A percentile compares a stretch with the other conserved stretches of the same genome.
phyloP scores from a whole-genome alignment of 371 early-diverging fungal species.

The Mortierella sp. region DNA sequence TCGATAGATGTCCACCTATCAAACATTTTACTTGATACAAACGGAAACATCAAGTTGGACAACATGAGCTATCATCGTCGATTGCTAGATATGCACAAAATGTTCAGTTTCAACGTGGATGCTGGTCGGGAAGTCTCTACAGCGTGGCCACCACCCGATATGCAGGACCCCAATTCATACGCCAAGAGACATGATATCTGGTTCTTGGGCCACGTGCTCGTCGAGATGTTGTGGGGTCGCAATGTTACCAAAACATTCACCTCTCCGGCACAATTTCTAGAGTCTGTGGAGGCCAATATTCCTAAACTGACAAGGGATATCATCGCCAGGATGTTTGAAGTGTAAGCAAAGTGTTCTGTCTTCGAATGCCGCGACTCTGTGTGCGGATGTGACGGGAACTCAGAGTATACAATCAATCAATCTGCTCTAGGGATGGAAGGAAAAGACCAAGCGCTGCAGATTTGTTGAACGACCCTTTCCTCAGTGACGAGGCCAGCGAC shows the following conservation, averaged over 20 bases:
- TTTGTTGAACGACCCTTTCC: conserved; percentile 73
- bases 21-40: conserved; percentile 59
- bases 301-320: conserved; percentile 61
- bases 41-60: conserved; percentile 54
- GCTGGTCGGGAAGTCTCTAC: conserved; percentile 23
- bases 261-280: conserved; percentile 65
- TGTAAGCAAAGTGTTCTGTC: conserved; percentile 30
- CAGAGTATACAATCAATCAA: neutral
- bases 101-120: conserved; percentile 43
- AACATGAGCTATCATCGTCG: conserved; percentile 59
- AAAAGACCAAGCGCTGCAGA: conserved; percentile 76
- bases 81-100: conserved; percentile 56
- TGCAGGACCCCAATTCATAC: conserved; percentile 42
- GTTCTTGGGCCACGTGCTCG: conserved; percentile 75
- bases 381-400: too few species aligned
- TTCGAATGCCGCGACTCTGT: too few species aligned
- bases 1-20: conserved; percentile 54
- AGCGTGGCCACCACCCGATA: conserved; percentile 54
- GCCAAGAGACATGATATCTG: conserved; percentile 80
- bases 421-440: conserved; percentile 72
- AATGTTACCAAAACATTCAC: conserved; percentile 67
- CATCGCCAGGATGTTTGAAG: conserved; percentile 65
- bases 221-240: conserved; percentile 80
- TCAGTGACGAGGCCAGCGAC: conserved; percentile 54
- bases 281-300: conserved; percentile 60